These are phyloP conservation scores for Panicum virgatum DNA, from an alignment of 202 grass and related monocot species.

Conservation along the genomic window DNA sequence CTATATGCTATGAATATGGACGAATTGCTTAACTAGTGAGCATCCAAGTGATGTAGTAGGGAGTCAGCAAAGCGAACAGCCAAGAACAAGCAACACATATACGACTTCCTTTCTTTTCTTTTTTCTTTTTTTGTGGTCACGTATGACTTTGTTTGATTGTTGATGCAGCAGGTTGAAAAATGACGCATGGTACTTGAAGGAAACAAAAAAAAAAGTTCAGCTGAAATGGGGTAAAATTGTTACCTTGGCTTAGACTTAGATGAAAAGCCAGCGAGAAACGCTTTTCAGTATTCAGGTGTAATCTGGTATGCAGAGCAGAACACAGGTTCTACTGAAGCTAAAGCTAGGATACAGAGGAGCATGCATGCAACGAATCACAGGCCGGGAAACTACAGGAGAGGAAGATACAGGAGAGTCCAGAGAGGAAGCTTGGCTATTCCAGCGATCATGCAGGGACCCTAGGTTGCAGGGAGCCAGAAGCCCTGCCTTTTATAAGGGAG, in stretches of 20 bases:
- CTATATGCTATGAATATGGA: neutral
- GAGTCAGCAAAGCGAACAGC: constrained; percentile 26
- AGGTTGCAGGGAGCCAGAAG: constrained; percentile 27
- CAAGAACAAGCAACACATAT: constrained; percentile 27
- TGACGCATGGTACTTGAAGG: neutral
- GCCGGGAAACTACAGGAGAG: neutral
- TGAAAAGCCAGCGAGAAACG: neutral
- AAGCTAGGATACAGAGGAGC: neutral
- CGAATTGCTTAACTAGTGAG: neutral
- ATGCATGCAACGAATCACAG: neutral
- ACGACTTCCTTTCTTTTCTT: neutral
- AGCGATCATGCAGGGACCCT: constrained; percentile 10
- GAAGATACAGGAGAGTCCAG: constrained; percentile 30
- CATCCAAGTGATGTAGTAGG: neutral
- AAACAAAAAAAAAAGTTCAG: neutral
- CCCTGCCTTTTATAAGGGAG: constrained; percentile 50
- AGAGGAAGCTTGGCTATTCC: neutral
- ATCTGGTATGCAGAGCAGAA: neutral
- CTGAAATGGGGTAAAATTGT: neutral
- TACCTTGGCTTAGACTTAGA: constrained; percentile 13
- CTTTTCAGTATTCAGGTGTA: neutral
- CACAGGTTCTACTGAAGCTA: neutral
- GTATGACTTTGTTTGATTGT: neutral
- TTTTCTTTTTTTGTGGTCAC: neutral
- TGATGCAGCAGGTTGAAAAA: neutral